Base-by-base conservation (phyloP, 2,329 filamentous ascomycete genomes). In the Trichophyton schoenleinii region DNA sequence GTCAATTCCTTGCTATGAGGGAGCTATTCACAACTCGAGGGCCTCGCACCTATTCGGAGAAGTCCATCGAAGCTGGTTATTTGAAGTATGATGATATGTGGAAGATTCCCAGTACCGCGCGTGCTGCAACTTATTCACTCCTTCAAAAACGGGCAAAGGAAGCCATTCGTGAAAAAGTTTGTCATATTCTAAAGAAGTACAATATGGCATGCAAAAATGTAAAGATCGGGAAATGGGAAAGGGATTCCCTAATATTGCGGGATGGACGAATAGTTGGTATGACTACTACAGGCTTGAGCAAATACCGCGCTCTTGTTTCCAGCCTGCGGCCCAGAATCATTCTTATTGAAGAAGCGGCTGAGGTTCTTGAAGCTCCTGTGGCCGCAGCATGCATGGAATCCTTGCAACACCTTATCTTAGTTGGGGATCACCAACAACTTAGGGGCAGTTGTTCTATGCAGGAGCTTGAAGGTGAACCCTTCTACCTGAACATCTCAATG, bases 361-460 rank as follows among this genome's bases (percentile, higher is more conserved):
- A 95, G 69, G 87, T 86, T 0, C 80, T 80, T 3, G 80, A 82
- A 66, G 78, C 76, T 3, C 83, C 82, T 0, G 76, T 87, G 52
- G 76, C 80, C 7, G 81, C 78, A 4, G 80, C 81, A 11, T 86
- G 84, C 69, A 70, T 87, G 38, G 79, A 84, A 22, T 81, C 81
- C 2, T 67, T 88, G 1, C 75, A 88, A 66, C 85, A 88, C 63
- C 74, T 87, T 36, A 82, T 87, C 60, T 76, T 87, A 1, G 83
- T 95, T 0, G 89, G 90, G 0, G 89, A 95, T 68, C 89, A 95
- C 66, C 82, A 89, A 71, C 90, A 95, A 68, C 77, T 95, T 1
- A 82, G 85, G 8, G 89, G 72, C 7, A 82, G 85, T 53, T 88
- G 85, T 61, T 81, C 87, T 52, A 77, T 87, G 0, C 75, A 74